phyloP scores from a whole-genome alignment of 768 basidiomycete species.

The Amanita pseudoporphyria region DNA sequence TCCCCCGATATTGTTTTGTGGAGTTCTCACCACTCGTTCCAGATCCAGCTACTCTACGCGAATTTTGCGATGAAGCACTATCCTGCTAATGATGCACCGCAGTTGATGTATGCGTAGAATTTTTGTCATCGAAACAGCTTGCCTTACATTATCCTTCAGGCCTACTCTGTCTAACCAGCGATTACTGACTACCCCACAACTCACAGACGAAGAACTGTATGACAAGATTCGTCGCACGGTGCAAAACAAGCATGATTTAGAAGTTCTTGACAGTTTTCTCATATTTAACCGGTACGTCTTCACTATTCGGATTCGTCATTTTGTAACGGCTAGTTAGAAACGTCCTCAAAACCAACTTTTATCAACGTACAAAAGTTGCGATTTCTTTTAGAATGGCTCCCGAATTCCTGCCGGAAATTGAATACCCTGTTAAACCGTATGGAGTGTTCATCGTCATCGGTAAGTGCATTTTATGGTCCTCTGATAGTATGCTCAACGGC shows the following conservation, averaged over 20 bases:
- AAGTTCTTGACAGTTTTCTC: slow-evolving; percentile 89
- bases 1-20: not conserved
- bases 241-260: slow-evolving; percentile 83
- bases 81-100: slow-evolving; percentile 54
- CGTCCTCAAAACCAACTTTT: slow-evolving; percentile 96
- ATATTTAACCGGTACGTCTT: slow-evolving; percentile 84
- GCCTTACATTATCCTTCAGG: slow-evolving; percentile 26
- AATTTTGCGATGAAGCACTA: slow-evolving; percentile 98
- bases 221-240: slow-evolving; percentile 81
- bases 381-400: slow-evolving; percentile 93
- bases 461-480: slow-evolving; percentile 16
- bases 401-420: slow-evolving; percentile 84
- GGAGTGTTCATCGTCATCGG: slow-evolving; percentile 95
- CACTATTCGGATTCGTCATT: slow-evolving; percentile 4
- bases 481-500: not conserved
- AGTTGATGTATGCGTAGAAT: slow-evolving; percentile 41
- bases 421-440: slow-evolving; percentile 91
- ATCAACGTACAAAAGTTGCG: slow-evolving; percentile 96
- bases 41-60: slow-evolving; percentile 92
- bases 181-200: slow-evolving; percentile 74
- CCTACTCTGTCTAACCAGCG: slow-evolving; percentile 97
- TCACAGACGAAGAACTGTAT: slow-evolving; percentile 77
- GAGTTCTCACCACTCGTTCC: slow-evolving; percentile 3
- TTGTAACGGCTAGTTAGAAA: slow-evolving; percentile 15
- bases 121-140: not conserved